Evolutionary conservation across 2,329 filamentous ascomycete species (phyloP).

Genomic region (Aspergillus sp.): DNA sequence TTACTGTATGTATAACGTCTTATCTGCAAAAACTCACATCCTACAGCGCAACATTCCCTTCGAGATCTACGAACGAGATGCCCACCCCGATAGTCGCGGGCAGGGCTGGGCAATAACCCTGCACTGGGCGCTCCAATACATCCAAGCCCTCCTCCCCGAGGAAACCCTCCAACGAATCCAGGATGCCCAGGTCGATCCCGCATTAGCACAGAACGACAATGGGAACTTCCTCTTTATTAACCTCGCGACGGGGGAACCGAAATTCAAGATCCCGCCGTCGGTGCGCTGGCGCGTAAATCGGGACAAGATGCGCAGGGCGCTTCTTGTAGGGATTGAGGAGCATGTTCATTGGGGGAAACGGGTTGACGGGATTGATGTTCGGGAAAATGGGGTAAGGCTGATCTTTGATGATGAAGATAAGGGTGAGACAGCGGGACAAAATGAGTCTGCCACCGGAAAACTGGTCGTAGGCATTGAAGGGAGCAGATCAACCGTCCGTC

Average conservation of each 20-base stretch:
- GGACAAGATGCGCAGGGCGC: conserved; percentile 27
- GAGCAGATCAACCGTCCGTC: conserved; percentile 28
- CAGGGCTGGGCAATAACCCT: conserved; percentile 36
- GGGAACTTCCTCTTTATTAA: conserved; percentile 36
- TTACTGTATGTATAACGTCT: neutral
- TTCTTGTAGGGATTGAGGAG: conserved; percentile 27
- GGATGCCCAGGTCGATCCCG: conserved; percentile 29
- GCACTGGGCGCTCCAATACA: conserved; percentile 28
- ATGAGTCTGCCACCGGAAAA: conserved; percentile 14
- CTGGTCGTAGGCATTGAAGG: conserved; percentile 30
- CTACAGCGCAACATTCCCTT: conserved; percentile 34
- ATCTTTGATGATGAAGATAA: conserved; percentile 17
- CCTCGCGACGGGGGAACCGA: conserved; percentile 32
- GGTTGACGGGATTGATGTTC: conserved; percentile 13
- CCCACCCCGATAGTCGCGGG: conserved; percentile 26
- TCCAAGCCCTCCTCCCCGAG: conserved; percentile 26
- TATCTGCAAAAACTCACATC: too few species aligned
- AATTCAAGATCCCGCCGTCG: conserved; percentile 34
- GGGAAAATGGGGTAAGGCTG: neutral
- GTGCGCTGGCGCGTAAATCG: conserved; percentile 33
- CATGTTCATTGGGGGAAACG: conserved; percentile 26
- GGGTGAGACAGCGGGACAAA: too few species aligned
- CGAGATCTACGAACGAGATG: conserved; percentile 36
- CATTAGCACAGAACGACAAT: conserved; percentile 27
- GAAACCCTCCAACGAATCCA: conserved; percentile 24